Percentiles rank a stretch among this genome's conserved stretches.
phyloP scores from a whole-genome alignment of 2,329 filamentous ascomycete species.

The Trichoderma sp. region DNA sequence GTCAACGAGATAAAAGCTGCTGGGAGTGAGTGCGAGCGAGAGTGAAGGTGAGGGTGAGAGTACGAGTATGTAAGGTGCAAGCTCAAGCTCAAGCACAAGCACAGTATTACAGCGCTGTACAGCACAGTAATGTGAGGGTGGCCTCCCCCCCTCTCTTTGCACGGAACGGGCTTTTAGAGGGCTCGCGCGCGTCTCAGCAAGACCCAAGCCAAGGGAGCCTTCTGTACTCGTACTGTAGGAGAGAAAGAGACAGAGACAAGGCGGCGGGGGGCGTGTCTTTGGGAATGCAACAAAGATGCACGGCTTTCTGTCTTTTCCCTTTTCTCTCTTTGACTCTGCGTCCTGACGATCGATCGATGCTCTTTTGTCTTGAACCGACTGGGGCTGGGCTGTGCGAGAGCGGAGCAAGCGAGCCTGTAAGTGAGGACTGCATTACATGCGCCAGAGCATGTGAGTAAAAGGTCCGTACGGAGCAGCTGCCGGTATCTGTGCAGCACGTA shows the following conservation, averaged over 20 bases:
- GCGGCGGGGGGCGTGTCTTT: slow-evolving; percentile 3
- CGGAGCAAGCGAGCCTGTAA: slow-evolving; percentile 13
- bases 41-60: too few species aligned
- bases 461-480: background rate
- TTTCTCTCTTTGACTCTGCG: background rate
- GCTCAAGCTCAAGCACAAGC: too few species aligned
- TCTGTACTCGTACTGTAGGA: background rate
- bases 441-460: slow-evolving; percentile 10
- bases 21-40: too few species aligned
- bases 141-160: background rate
- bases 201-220: background rate
- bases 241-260: background rate
- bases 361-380: background rate
- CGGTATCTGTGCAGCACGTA: background rate
- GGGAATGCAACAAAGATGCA: slow-evolving; percentile 8
- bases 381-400: slow-evolving; percentile 10
- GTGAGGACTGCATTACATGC: slow-evolving; percentile 14
- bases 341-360: slow-evolving; percentile 9
- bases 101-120: too few species aligned
- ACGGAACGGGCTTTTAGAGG: background rate
- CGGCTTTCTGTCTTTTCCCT: background rate
- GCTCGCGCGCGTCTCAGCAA: background rate
- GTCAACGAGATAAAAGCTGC: background rate
- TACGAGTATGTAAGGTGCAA: too few species aligned
- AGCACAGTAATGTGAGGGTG: background rate